Conservation (phyloP, 1,139 yeast species). For the Pichia sp. region DNA sequence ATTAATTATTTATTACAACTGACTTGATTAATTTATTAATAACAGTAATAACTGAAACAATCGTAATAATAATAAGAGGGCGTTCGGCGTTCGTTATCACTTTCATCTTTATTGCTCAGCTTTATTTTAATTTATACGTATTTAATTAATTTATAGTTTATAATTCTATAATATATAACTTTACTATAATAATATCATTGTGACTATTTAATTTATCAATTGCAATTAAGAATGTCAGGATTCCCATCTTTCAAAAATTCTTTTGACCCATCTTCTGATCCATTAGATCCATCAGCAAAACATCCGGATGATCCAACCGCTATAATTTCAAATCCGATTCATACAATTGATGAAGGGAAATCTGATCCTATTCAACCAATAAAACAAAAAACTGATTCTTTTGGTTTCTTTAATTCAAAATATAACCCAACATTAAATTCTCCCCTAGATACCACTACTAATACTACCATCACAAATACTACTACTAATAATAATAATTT, state of each 20-base stretch:
- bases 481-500: background rate
- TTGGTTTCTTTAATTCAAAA: background rate
- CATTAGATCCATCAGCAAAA: conserved; percentile 9
- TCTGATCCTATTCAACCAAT: background rate
- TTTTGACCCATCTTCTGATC: conserved; percentile 13
- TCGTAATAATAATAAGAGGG: too few species aligned
- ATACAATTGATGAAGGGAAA: background rate
- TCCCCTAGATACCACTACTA: too few species aligned
- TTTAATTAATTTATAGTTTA: too few species aligned
- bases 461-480: background rate
- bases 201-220: too few species aligned
- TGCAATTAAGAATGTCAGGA: background rate
- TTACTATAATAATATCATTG: too few species aligned
- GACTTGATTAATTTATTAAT: too few species aligned
- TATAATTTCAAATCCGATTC: background rate
- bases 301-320: background rate
- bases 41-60: too few species aligned
- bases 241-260: conserved; percentile 7
- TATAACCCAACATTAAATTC: background rate
- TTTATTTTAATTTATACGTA: too few species aligned
- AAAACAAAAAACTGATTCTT: background rate
- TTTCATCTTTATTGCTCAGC: too few species aligned
- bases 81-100: too few species aligned
- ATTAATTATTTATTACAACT: too few species aligned
- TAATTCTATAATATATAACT: too few species aligned